Base-by-base conservation (phyloP, 2,329 filamentous ascomycete species). In the Trichoderma atroviride region DNA sequence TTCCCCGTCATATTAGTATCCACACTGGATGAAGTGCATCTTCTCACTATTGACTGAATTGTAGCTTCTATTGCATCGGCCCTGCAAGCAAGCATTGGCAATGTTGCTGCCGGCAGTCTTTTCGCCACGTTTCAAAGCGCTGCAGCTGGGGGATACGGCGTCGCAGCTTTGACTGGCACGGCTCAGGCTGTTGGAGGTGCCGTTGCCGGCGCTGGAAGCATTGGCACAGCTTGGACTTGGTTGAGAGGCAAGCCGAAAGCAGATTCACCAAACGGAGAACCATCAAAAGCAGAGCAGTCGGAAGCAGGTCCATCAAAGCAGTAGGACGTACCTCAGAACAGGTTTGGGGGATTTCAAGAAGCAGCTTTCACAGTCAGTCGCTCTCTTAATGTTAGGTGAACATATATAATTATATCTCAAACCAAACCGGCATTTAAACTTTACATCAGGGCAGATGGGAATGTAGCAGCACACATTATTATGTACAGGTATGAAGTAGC, bases 81-180 rank as follows among this genome's bases (percentile, higher is more conserved):
- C 0, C 52, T 73, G 0, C 79, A 80, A n/a, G 72, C 72, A 11
- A 37, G 50, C 1, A 75, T 79, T 0, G 79, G 78, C 1, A 78
- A 72, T 27, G 75, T 79, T 4, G 72, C 22, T 0, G 73, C 73
- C 0, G 63, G 69, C 0, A 71, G 75, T 6, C 0, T 72, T 0
- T 80, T 81, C 27, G 75, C 79, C 1, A 74, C 65, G 2, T 71
- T 80, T 0, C 76, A 79, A 71, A 80, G 78, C 53, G 79, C 77
- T 0, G 79, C 68, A 0, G 72, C 71, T 3, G 77, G 74, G 0
- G 79, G 79, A 0, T 75, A 72, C 13, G 76, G 76, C 1, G 68
- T 73, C 3, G 72, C 73, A 0, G 69, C 58, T 3, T 74, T 78
- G 0, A 40, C 74, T 1, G 71, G 71, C 2, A 71, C 61, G 0